A percentile compares a stretch with the other conserved stretches of the same genome.
These are phyloP conservation scores for Aspergillus indologenus DNA, from an alignment of 495 filamentous ascomycete species.

Conservation along the genomic window DNA sequence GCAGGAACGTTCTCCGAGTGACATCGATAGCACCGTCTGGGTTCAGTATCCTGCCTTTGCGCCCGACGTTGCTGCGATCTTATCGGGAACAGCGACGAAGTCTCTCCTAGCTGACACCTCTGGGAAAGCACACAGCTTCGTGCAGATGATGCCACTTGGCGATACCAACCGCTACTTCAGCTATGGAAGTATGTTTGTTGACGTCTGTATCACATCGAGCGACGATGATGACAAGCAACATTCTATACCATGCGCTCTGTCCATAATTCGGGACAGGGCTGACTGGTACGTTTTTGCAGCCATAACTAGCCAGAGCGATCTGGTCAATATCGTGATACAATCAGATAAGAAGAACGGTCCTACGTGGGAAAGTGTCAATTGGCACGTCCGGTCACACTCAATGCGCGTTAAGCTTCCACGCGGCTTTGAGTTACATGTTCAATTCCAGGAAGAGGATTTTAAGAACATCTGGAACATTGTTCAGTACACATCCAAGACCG, in stretches of 20 bases:
- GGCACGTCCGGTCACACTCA: constrained; percentile 60
- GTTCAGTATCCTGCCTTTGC: constrained; percentile 66
- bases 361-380: constrained; percentile 75
- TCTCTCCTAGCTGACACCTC: constrained; percentile 42
- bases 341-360: constrained; percentile 62
- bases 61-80: constrained; percentile 60
- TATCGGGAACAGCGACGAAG: constrained; percentile 58
- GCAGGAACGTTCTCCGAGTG: constrained; percentile 53
- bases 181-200: constrained; percentile 70
- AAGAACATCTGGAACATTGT: constrained; percentile 74
- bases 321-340: constrained; percentile 72
- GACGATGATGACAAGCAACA: constrained; percentile 63
- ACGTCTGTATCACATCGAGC: constrained; percentile 62
- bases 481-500: constrained; percentile 72
- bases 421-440: constrained; percentile 63
- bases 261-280: constrained; percentile 64
- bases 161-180: constrained; percentile 68
- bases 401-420: constrained; percentile 65
- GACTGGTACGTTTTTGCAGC: constrained; percentile 65
- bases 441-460: constrained; percentile 70
- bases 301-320: constrained; percentile 71
- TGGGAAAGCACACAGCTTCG: constrained; percentile 42
- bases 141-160: constrained; percentile 68
- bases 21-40: constrained; percentile 72
- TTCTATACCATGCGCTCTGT: constrained; percentile 67